These are phyloP conservation scores for Geranium incanum DNA, from an alignment of 441 rosid species.

Conservation along the genomic window DNA sequence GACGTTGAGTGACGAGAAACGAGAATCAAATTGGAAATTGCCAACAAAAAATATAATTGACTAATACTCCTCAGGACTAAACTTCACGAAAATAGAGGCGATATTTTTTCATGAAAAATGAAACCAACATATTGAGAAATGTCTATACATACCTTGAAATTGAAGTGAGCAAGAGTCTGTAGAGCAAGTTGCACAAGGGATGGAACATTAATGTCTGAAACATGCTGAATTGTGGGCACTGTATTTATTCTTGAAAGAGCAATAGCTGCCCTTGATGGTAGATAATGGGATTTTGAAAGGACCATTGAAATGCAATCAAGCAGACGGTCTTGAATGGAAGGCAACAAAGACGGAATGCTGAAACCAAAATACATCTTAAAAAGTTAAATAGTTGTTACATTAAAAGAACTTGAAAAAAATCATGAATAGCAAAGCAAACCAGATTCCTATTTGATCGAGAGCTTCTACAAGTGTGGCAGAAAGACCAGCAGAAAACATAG, in stretches of 20 bases:
- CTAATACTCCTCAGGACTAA: neutral
- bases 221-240: constrained; percentile 47
- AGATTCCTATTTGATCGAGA: constrained; percentile 74
- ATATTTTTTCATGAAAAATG: neutral
- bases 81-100: neutral
- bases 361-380: constrained; percentile 26
- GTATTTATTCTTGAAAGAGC: constrained; percentile 51
- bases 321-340: constrained; percentile 80
- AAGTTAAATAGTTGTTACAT: constrained; percentile 12
- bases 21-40: neutral
- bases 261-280: constrained; percentile 62
- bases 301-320: constrained; percentile 74
- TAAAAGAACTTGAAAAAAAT: constrained; percentile 13
- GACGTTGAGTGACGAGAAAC: neutral
- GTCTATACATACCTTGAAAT: constrained; percentile 63
- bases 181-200: constrained; percentile 90
- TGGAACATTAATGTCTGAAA: constrained; percentile 61
- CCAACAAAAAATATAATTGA: neutral
- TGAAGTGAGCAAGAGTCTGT: constrained; percentile 92
- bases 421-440: constrained; percentile 36
- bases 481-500: constrained; percentile 84
- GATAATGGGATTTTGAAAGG: constrained; percentile 72
- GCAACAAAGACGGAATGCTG: constrained; percentile 91
- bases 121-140: constrained; percentile 4
- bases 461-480: constrained; percentile 81